Conservation (phyloP, 2,329 filamentous ascomycete species). For the Dactylellina haptotyla region DNA sequence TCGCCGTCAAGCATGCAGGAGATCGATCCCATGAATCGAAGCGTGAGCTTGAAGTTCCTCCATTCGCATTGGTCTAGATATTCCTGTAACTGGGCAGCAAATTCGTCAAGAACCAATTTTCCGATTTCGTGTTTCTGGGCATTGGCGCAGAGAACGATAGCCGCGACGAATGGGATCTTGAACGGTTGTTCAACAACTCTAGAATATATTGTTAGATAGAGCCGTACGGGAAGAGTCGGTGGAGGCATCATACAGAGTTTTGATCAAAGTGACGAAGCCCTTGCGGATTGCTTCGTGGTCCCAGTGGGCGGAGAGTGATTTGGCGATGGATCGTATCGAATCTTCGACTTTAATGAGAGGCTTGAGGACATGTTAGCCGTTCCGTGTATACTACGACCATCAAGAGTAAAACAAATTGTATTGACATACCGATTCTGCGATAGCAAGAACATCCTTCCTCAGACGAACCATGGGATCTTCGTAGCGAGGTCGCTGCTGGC, state of each 20-base stretch:
- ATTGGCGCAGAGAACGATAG: slow-evolving; percentile 82
- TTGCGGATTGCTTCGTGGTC: slow-evolving; percentile 82
- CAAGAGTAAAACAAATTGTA: not conserved
- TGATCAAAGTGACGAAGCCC: slow-evolving; percentile 76
- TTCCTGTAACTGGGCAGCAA: slow-evolving; percentile 73
- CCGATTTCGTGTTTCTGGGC: slow-evolving; percentile 73
- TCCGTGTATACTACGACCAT: not conserved
- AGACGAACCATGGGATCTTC: slow-evolving; percentile 77
- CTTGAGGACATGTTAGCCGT: slow-evolving; percentile 55
- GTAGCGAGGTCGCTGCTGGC: slow-evolving; percentile 70
- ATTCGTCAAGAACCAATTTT: slow-evolving; percentile 70
- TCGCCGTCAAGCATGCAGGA: slow-evolving; percentile 83
- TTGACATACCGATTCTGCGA: slow-evolving; percentile 77
- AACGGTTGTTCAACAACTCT: slow-evolving; percentile 87
- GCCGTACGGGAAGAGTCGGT: slow-evolving; percentile 53
- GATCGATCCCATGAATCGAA: slow-evolving; percentile 89
- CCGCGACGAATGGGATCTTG: slow-evolving; percentile 95
- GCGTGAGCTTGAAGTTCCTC: slow-evolving; percentile 87
- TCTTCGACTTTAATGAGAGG: slow-evolving; percentile 81
- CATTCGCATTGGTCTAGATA: slow-evolving; percentile 79
- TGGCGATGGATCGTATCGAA: slow-evolving; percentile 78
- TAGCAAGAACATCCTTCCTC: slow-evolving; percentile 79
- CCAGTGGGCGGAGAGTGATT: slow-evolving; percentile 80
- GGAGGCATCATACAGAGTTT: slow-evolving; percentile 72
- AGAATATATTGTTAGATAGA: slow-evolving; percentile 14